Base-by-base conservation (phyloP, 108 stramenopile species). In the Skeletonema menzelii region DNA sequence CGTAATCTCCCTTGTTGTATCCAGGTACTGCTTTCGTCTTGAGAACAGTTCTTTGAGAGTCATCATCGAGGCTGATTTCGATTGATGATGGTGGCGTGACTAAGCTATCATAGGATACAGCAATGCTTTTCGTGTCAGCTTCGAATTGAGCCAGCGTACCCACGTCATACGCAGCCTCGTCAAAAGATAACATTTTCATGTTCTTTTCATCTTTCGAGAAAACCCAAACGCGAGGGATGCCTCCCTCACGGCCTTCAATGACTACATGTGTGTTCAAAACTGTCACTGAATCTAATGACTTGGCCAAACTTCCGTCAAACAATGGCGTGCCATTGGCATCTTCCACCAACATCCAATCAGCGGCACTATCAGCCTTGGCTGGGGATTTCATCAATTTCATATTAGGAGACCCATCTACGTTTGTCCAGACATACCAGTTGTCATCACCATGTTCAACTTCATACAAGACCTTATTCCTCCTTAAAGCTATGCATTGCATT, bases 1-100 rank as follows among this genome's bases (percentile, higher is more conserved):
- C 83, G 70, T 96, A 98, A 24, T 66, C n/a, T n/a, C 76, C 63
- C 67, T 87, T 86, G 64, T 97, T 82, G 66, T 97, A 98, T 27
- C 86, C 86, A 5, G 95, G 96, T 8, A 98, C 97, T 46, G 81
- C 67, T 56, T 91, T 84, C 30, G 81, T 76, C 71, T 98, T 97
- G 59, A 98, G 47, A 11, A 91, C 69, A 13, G 40, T 79, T 24
- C 93, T 56, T 4, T 32, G 55, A 27, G 63, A 15, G 59, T 85
- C 60, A 65, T 87, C 81, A 65, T 76, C 57, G 38, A 93, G 63
- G 2, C 80, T 69, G 56, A 93, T 78, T 1, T 88, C 86, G 14
- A 92, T 65, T 28, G 81, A 65, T 32, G 88, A 79, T 5, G 66
- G 80, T 4, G 96, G 96, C 5, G 97, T 94, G 26, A 93, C 76